Evolutionary conservation across 108 stramenopile species (phyloP).

Genomic region (Skeletonema marinoi): DNA sequence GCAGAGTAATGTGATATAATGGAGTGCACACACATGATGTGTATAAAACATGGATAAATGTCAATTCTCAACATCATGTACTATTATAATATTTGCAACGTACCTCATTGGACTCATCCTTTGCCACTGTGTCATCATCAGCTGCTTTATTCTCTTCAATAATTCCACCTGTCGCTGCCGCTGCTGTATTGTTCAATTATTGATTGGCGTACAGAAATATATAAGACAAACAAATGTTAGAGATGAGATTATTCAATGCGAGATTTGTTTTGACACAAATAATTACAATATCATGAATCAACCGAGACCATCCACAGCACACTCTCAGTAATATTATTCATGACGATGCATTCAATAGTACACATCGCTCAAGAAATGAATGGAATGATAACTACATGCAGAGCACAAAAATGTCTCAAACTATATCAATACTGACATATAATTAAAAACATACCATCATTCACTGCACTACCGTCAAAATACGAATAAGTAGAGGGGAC

Average conservation of each 20-base stretch:
- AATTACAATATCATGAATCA: no score
- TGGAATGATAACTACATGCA: no score
- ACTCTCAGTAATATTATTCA: not conserved
- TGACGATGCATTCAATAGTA: not conserved
- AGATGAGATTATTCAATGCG: not conserved
- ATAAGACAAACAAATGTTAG: not conserved
- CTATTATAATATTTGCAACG: not conserved
- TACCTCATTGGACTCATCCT: not conserved
- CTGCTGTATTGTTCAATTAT: not conserved
- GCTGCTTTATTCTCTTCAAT: not conserved
- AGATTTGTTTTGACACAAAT: no score
- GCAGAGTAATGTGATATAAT: not conserved
- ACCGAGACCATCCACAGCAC: not conserved
- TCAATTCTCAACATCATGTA: no score
- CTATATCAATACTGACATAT: no score
- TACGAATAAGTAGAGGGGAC: not conserved
- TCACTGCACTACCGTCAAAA: not conserved
- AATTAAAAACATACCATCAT: not conserved
- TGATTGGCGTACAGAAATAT: not conserved
- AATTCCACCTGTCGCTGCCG: no score
- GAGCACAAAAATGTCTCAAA: no score
- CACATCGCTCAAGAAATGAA: not conserved
- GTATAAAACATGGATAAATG: not conserved
- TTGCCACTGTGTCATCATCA: not conserved
- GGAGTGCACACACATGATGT: not conserved